Evolutionary conservation across 768 basidiomycete species (phyloP), one percentile per base, ranked within the genome.

Genomic region (Rhodocollybia butyracea): DNA sequence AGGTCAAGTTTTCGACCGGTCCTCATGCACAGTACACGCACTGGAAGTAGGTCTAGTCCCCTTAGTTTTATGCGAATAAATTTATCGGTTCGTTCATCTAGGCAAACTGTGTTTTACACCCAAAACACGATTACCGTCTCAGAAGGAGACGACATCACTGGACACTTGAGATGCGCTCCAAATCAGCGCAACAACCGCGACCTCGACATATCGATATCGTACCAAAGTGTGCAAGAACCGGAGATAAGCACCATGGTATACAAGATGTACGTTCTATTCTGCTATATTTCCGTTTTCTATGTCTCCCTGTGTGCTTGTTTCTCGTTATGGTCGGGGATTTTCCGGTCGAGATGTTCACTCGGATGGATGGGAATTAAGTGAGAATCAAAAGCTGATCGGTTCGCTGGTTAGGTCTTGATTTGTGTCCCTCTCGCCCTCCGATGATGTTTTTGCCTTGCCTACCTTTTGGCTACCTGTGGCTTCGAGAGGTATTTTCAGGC

Each of bases 71-170:
- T n/a, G n/a, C n/a, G n/a, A n/a, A n/a, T n/a, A n/a, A n/a, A n/a
- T n/a, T n/a, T n/a, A n/a, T 30, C 22, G 15, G 10, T 46, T 5
- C 45, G 15, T 50, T n/a, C 27, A 31, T 42, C 51, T 42, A 90
- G 90, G 70, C 92, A 98, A 82, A 98, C 95, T 55, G 97, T 99
- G 21, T 98, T 99, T 77, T 99, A 99, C 73, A 97, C 95, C 34
- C 89, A 87, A 31, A 76, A 81, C 17, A 89, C 91, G 26, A 66
- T 91, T 54, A 86, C 85, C 6, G 73, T 94, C 31, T 77, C 74
- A 47, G 74, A 85, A 61, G 88, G 86, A 53, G 86, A 98, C 67
- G 71, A 74, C 47, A 84, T 99, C 68, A 71, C 69, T 19, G 97
- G 97, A 41, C 71, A 59, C 38, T 69, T 99, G 39, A 68, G 79